A percentile compares a stretch with the other conserved stretches of the same genome.
phyloP scores from a whole-genome alignment of 257 asterid genomes.

The Datura wrightii region DNA sequence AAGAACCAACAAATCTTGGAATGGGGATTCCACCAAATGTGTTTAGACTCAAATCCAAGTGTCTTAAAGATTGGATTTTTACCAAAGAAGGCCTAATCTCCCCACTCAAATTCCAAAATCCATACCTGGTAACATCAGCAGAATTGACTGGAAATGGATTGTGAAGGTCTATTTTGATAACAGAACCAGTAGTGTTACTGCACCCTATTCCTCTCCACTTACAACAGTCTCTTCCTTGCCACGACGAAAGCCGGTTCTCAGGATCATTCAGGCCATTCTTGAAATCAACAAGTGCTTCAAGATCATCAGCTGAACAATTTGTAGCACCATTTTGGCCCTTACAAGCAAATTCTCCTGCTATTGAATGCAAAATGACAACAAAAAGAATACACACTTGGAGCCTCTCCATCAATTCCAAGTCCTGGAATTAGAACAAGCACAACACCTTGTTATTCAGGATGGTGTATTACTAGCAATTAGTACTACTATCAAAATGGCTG shows the following conservation, averaged over 20 bases:
- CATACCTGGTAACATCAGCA: slow-evolving; percentile 34
- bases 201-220: slow-evolving; percentile 55
- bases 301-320: slow-evolving; percentile 43
- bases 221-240: slow-evolving; percentile 54
- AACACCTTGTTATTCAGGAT: not conserved
- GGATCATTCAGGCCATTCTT: slow-evolving; percentile 61
- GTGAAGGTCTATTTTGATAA: slow-evolving; percentile 47
- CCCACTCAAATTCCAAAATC: slow-evolving; percentile 62
- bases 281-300: slow-evolving; percentile 55
- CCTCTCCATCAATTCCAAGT: slow-evolving; percentile 36
- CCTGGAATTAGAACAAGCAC: not conserved
- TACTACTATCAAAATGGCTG: not conserved
- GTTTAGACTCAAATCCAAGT: slow-evolving; percentile 61
- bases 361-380: slow-evolving; percentile 37
- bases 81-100: slow-evolving; percentile 55
- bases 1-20: slow-evolving; percentile 54
- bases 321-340: slow-evolving; percentile 24
- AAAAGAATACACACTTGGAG: slow-evolving; percentile 33
- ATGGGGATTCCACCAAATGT: slow-evolving; percentile 46
- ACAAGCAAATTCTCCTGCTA: slow-evolving; percentile 22
- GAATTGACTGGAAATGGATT: slow-evolving; percentile 39
- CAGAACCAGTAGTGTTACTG: slow-evolving; percentile 41
- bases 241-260: slow-evolving; percentile 47
- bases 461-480: not conserved
- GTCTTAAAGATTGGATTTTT: slow-evolving; percentile 45